Evolutionary conservation across 179 eudicot species (phyloP).

Genomic region (Camellia oleifera): DNA sequence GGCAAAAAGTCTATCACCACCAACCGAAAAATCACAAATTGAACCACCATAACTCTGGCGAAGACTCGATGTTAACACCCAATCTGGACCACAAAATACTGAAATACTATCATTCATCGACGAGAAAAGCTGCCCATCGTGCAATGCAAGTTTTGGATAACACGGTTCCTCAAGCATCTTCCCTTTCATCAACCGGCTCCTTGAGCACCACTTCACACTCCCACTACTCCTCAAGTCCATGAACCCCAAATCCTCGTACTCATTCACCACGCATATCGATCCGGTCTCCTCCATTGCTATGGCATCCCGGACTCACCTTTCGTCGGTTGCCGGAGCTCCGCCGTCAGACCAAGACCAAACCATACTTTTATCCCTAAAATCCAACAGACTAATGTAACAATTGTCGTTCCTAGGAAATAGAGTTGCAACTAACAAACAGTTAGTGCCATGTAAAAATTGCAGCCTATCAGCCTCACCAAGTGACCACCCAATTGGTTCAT

Average conservation of each 20-base stretch:
- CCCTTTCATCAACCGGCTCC: conserved; percentile 58
- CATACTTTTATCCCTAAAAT: conserved; percentile 59
- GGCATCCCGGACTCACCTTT: conserved; percentile 68
- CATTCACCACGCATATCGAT: conserved; percentile 78
- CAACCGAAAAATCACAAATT: conserved; percentile 84
- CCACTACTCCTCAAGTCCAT: conserved; percentile 63
- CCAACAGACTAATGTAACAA: conserved; percentile 72
- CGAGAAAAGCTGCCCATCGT: conserved; percentile 69
- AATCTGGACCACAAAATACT: conserved; percentile 82
- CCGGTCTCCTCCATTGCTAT: conserved; percentile 68
- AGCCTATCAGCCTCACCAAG: conserved; percentile 76
- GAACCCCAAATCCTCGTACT: conserved; percentile 86
- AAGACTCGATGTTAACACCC: conserved; percentile 81
- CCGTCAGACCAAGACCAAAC: conserved; percentile 83
- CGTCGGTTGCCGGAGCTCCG: conserved; percentile 39
- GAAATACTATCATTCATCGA: conserved; percentile 87
- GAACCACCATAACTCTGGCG: conserved; percentile 67
- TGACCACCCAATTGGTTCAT: conserved; percentile 74
- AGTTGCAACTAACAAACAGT: conserved; percentile 68
- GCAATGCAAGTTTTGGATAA: conserved; percentile 74
- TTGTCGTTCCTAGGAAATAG: conserved; percentile 66
- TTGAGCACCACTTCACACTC: conserved; percentile 74
- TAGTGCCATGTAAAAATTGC: conserved; percentile 65
- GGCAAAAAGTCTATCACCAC: conserved; percentile 83
- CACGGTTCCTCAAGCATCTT: conserved; percentile 72